Base-by-base conservation (phyloP, 768 basidiomycete genomes). In the Multifurca ochricompacta region DNA sequence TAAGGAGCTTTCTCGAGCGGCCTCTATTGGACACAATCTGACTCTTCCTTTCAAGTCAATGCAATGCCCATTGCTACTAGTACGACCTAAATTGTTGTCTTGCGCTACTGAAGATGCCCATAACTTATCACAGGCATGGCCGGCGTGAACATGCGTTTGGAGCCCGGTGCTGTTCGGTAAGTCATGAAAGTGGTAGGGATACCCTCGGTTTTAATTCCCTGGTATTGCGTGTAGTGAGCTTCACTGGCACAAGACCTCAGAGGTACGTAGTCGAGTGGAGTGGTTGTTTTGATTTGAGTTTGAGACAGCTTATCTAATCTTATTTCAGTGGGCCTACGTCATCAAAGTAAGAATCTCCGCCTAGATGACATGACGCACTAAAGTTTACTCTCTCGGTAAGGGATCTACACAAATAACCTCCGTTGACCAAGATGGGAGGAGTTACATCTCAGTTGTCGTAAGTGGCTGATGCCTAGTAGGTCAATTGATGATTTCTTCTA, bases 51-150 rank as follows among this genome's bases (percentile, higher is more conserved):
- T 57, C 14, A 47, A 80, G 79, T 70, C 48, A 66, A 66, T 31
- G 62, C 65, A 1, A 71, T 81, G 76, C 79, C 80, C 3, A 69
- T 79, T 21, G 79, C 80, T 3, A 72, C 67, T 30, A 70, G 77
- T 74, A 58, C 31, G 65, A 7, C 6, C 23, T 9, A n/a, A 48
- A 27, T 16, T 16, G 27, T 28, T 41, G 10, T 21, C 4, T 27
- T 34, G 30, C 18, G 21, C 18, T 5, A 23, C 18, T 16, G 36
- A 23, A n/a, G 14, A 11, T 39, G 19, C 37, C 25, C 36, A 42
- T 18, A 13, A 18, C 30, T 36, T 41, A 5, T 34, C 8, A 28
- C n/a, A 55, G 67, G 43, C 13, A 53, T 68, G n/a, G 65, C 69
- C 13, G 67, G 67, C 5, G 68, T 68, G 21, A 61, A 70, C 50